Evolutionary conservation across 495 filamentous ascomycete species (phyloP), one percentile per base, ranked within the genome.

Genomic region (Massariosphaeria phaeospora): DNA sequence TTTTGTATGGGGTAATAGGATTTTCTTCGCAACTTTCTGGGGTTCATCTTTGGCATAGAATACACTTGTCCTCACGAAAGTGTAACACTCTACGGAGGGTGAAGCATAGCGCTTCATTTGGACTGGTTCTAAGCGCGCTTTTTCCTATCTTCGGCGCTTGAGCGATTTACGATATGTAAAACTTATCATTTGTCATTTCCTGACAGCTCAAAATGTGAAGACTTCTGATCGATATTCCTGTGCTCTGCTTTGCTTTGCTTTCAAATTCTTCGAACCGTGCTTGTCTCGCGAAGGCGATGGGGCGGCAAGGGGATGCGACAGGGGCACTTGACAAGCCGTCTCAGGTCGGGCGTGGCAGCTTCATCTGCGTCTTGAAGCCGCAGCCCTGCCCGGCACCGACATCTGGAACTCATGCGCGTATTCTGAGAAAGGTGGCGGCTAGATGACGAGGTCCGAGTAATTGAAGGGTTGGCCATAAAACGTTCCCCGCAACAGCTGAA

Each of bases 11-110:
- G 27, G 59, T 63, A 63, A 63, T 63, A 48, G 49, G 39, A 58
- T 49, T 54, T 58, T 57, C 38, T 54, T 50, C 52, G 38, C n/a
- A 49, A 25, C 18, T 25, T 45, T 51, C 44, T 52, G 25, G 44
- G n/a, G 25, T 51, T 62, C 59, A 43, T 63, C 59, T 57, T 53
- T 48, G 54, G 46, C 55, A 58, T 58, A 63, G 54, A 58, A 29
- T 54, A 54, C 34, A 48, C 43, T 52, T 44, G 48, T 58, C 40
- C 55, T 52, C 40, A 17, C 31, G 47, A 51, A n/a, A 47, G 31
- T 31, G 54, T 48, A 24, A 35, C n/a, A 35, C 54, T 55, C 54
- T 34, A 53, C 49, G 54, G 48, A 61, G 51, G 24, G 57, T 49
- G 48, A 48, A 58, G 49, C 54, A 35, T 23, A 51, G 52, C 59